Percentiles rank a stretch among this genome's conserved stretches.
phyloP scores from a whole-genome alignment of 2,329 filamentous ascomycete species.

The Didymella keratinophila region DNA sequence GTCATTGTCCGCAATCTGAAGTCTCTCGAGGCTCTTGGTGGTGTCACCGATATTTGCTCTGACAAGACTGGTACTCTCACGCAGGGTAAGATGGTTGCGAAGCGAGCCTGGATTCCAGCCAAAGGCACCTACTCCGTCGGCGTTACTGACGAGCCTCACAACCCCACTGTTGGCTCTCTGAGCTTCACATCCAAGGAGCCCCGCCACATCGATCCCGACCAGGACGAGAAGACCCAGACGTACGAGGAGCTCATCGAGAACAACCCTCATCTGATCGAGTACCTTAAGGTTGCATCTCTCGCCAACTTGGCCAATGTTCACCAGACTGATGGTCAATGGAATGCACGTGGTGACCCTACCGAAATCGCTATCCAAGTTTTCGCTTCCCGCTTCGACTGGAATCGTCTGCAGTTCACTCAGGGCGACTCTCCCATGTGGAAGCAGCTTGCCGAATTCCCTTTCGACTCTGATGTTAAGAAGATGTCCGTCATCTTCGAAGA shows the following conservation, averaged over 20 bases:
- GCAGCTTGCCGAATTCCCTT: slow-evolving; percentile 70
- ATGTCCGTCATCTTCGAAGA: slow-evolving; percentile 73
- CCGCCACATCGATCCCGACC: slow-evolving; percentile 41
- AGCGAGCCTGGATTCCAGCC: slow-evolving; percentile 47
- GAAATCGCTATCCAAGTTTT: slow-evolving; percentile 80
- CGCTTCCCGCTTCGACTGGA: slow-evolving; percentile 71
- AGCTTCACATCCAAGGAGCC: slow-evolving; percentile 39
- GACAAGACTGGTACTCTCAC: slow-evolving; percentile 47
- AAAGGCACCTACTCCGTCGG: slow-evolving; percentile 46
- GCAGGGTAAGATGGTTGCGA: slow-evolving; percentile 48
- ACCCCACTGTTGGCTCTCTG: slow-evolving; percentile 44
- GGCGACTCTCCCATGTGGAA: slow-evolving; percentile 43
- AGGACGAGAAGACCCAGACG: slow-evolving; percentile 32
- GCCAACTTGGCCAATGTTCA: slow-evolving; percentile 62
- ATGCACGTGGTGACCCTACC: slow-evolving; percentile 56
- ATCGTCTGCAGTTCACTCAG: slow-evolving; percentile 55
- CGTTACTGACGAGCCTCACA: slow-evolving; percentile 38
- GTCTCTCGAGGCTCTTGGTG: slow-evolving; percentile 48
- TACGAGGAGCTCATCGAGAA: slow-evolving; percentile 38
- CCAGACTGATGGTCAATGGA: slow-evolving; percentile 51
- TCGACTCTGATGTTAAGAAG: slow-evolving; percentile 76
- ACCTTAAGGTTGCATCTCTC: slow-evolving; percentile 46
- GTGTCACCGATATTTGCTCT: slow-evolving; percentile 47
- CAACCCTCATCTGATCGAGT: slow-evolving; percentile 43
- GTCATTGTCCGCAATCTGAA: slow-evolving; percentile 50